A percentile compares a stretch with the other conserved stretches of the same genome.
These are phyloP conservation scores for Aspergillus sp. DNA, from an alignment of 2,329 filamentous ascomycete species.

Conservation along the genomic window DNA sequence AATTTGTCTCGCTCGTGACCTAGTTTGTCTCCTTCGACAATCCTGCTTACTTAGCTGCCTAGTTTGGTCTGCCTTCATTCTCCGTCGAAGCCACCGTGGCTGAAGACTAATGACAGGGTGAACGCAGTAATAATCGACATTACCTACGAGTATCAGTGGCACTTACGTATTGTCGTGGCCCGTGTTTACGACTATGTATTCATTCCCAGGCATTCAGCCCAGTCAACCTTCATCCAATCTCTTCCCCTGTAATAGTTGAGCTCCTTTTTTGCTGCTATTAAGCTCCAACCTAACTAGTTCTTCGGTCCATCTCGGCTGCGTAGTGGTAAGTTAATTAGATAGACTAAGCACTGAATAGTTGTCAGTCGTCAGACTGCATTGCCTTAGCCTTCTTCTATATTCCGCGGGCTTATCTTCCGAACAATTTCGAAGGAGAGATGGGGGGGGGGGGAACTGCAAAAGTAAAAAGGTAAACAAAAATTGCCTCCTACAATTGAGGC, in stretches of 20 bases:
- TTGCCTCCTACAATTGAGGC: not conserved
- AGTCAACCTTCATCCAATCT: not conserved
- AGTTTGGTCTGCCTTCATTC: constrained; percentile 12
- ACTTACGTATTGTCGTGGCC: not conserved
- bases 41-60: constrained; percentile 15
- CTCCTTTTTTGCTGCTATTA: not conserved
- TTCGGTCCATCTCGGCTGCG: not conserved
- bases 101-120: constrained; percentile 10
- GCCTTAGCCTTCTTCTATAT: not conserved
- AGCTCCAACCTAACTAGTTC: not conserved
- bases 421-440: not conserved
- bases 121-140: not conserved
- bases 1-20: not conserved
- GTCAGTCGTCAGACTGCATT: not conserved
- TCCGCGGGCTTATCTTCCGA: not conserved
- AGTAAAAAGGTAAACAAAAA: not conserved
- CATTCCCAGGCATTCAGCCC: not conserved
- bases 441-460: too few relatives aligned
- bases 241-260: not conserved
- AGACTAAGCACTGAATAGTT: too few relatives aligned
- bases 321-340: not conserved
- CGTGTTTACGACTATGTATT: not conserved
- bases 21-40: not conserved
- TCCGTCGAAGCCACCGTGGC: constrained; percentile 22
- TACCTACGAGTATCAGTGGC: not conserved